Base-by-base conservation (phyloP, 2,329 filamentous ascomycete species). In the Cordyceps cicadae region DNA sequence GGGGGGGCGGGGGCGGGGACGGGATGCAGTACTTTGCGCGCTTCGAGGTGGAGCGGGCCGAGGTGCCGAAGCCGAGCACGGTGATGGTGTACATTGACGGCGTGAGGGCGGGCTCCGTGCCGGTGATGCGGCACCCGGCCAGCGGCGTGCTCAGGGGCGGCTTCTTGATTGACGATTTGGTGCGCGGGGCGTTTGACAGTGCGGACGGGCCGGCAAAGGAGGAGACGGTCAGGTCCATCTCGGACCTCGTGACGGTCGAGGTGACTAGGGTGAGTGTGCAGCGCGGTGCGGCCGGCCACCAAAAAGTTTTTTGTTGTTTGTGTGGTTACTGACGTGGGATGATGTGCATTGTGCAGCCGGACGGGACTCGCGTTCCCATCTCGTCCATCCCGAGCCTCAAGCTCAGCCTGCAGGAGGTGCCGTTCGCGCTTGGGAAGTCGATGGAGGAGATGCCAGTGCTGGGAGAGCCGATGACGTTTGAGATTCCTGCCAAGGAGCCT, bases 111-210 rank as follows among this genome's bases (percentile, higher is more conserved):
- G 66, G 66, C 3, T 63, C 62, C 19, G 63, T 64, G 37, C 53
- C 60, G 15, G 59, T 67, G 54, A 62, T 67, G 58, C 62, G 52
- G 21, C 64, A 58, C 32, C 65, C 61, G 17, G 49, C 57, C 6
- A 54, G 24, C 12, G 64, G 59, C 45, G 56, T 53, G 21, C 50
- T 63, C 37, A 45, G 62, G 61, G 64, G 61, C 24, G 53, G 63
- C 48, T 62, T 64, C 17, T 71, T 75, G 61, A 71, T 74, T 54
- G 67, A 67, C 62, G 85, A 86, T 67, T 87, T 87, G 5, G 88
- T 90, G 72, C 87, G 88, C 68, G 64, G 77, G 0, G 87, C 84
- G 0, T 29, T 29, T 29, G 3, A 1, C 29, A 29, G 6, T 3
- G 6, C 26, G 26, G 39, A 48, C 45, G n/a, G 26, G 6, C 24